phyloP scores from a whole-genome alignment of 2,329 filamentous ascomycete species.

The Spiromastix sp. region DNA sequence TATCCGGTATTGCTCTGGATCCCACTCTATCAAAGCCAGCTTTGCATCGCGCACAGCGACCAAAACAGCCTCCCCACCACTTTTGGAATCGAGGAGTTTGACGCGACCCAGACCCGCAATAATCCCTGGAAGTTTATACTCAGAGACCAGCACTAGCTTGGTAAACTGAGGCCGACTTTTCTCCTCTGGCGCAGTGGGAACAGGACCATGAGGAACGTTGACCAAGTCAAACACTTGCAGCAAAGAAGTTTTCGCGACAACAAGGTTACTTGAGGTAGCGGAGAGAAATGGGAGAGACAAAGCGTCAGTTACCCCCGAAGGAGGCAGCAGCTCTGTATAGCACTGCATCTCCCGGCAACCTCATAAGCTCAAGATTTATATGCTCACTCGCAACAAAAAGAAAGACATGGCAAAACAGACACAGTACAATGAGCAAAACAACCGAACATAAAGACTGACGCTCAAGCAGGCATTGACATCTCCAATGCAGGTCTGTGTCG shows the following conservation, averaged over 20 bases:
- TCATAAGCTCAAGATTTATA: not conserved
- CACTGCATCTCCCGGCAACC: slow-evolving; percentile 75
- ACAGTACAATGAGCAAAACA: not conserved
- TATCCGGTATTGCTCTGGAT: slow-evolving; percentile 66
- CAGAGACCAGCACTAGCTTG: slow-evolving; percentile 74
- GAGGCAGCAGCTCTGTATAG: slow-evolving; percentile 90
- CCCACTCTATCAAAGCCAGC: slow-evolving; percentile 88
- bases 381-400: not conserved
- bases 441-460: not conserved
- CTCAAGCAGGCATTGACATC: not conserved
- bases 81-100: slow-evolving; percentile 60
- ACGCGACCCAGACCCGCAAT: slow-evolving; percentile 74
- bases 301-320: slow-evolving; percentile 87
- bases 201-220: slow-evolving; percentile 41
- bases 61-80: slow-evolving; percentile 73
- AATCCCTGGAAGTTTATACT: slow-evolving; percentile 75
- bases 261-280: slow-evolving; percentile 66
- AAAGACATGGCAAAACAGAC: not conserved
- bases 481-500: not conserved
- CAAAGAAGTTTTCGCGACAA: slow-evolving; percentile 85
- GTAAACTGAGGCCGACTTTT: slow-evolving; percentile 52
- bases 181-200: slow-evolving; percentile 36
- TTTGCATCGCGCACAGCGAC: slow-evolving; percentile 85
- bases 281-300: slow-evolving; percentile 68
- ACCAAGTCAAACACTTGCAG: slow-evolving; percentile 81